Conservation (phyloP, 1,284 basidiomycete genomes). For the Kalmanozyma brasiliensis region DNA sequence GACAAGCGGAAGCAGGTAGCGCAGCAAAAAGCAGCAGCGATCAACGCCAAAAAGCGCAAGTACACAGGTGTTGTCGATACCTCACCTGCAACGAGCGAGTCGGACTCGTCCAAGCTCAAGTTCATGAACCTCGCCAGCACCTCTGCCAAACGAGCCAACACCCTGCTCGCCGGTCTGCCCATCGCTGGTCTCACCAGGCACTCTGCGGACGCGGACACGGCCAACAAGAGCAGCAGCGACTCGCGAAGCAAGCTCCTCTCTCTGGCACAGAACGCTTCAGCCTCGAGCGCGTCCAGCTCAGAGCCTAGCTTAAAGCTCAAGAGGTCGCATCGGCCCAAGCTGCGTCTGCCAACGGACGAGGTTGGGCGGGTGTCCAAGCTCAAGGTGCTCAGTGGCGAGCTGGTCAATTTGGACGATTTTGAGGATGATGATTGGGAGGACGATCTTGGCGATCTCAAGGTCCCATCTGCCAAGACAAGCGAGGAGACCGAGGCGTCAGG, state of each 20-base stretch:
- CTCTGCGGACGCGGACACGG: conserved; percentile 1
- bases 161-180: conserved; percentile 5
- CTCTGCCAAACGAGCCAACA: background rate
- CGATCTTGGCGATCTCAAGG: conserved; percentile 13
- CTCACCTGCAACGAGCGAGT: background rate
- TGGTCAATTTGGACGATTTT: conserved; percentile 31
- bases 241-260: conserved; percentile 28
- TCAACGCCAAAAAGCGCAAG: conserved; percentile 23
- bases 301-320: conserved; percentile 29
- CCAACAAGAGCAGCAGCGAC: conserved; percentile 2
- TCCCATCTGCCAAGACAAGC: background rate
- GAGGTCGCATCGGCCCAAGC: conserved; percentile 32
- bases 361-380: conserved; percentile 2
- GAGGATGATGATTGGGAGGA: conserved; percentile 30
- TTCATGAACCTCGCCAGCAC: conserved; percentile 9
- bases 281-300: background rate
- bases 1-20: conserved; percentile 34
- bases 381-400: conserved; percentile 29
- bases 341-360: conserved; percentile 17
- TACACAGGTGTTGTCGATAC: conserved; percentile 24
- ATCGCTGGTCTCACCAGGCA: conserved; percentile 12
- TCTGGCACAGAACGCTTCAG: conserved; percentile 7
- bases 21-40: conserved; percentile 2
- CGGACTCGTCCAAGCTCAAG: conserved; percentile 11
- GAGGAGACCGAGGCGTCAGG: background rate